These are phyloP conservation scores for Hyaloperonospora brassicae DNA, from an alignment of 352 stramenopile genomes.

Conservation along the genomic window DNA sequence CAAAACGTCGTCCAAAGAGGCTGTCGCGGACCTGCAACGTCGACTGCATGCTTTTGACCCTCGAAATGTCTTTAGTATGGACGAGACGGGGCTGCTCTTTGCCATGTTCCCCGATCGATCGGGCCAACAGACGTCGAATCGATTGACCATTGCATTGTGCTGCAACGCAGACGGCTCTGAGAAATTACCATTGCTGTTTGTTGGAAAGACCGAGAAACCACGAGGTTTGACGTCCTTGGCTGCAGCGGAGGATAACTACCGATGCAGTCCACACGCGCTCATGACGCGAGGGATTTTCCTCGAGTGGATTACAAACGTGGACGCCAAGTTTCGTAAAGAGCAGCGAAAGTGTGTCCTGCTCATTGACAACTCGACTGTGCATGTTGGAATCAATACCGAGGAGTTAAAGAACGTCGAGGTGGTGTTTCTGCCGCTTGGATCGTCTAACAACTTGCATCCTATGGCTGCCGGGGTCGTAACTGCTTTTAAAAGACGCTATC, in stretches of 20 bases:
- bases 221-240: constrained; percentile 19
- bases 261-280: constrained; percentile 18
- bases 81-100: constrained; percentile 23
- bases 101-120: constrained; percentile 19
- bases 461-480: constrained; percentile 19
- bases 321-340: constrained; percentile 17
- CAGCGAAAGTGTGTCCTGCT: constrained; percentile 23
- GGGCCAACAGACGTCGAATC: constrained; percentile 17
- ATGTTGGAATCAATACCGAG: constrained; percentile 15
- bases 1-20: constrained; percentile 3
- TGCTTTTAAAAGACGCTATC: constrained; percentile 25
- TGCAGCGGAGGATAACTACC: constrained; percentile 22
- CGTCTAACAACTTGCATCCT: constrained; percentile 14
- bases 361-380: constrained; percentile 21
- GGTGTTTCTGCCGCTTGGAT: constrained; percentile 14
- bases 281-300: constrained; percentile 31
- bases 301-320: constrained; percentile 25
- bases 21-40: constrained; percentile 12
- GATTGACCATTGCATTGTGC: constrained; percentile 19
- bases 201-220: constrained; percentile 28
- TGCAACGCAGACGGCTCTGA: constrained; percentile 33
- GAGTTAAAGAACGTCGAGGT: constrained; percentile 24
- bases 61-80: constrained; percentile 21
- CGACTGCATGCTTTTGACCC: constrained; percentile 12
- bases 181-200: constrained; percentile 26